Evolutionary conservation across 352 stramenopile genomes (phyloP).

Genomic region (Blastocystis hominis): DNA sequence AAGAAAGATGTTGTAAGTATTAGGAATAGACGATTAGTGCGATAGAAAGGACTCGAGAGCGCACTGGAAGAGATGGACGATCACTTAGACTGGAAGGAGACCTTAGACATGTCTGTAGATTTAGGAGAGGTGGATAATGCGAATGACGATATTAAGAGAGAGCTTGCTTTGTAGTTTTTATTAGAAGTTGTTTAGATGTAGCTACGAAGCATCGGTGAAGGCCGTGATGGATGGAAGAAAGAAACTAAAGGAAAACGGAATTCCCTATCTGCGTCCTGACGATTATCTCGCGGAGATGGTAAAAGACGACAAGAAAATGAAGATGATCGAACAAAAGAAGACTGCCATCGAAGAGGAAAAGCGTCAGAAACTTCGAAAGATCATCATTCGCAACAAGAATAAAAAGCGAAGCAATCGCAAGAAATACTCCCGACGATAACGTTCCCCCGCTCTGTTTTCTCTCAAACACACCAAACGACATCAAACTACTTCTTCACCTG

Average conservation of each 20-base stretch:
- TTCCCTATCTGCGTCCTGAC: constrained; percentile 48
- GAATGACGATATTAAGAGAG: constrained; percentile 56
- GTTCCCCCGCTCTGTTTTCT: neutral
- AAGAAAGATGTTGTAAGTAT: constrained; percentile 24
- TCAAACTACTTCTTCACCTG: neutral
- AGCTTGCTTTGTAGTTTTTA: constrained; percentile 30
- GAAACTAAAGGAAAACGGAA: constrained; percentile 43
- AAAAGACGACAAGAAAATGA: constrained; percentile 53
- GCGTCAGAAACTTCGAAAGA: constrained; percentile 38
- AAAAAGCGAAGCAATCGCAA: constrained; percentile 54
- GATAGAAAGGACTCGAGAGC: constrained; percentile 20
- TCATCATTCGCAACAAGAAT: constrained; percentile 57
- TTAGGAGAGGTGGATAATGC: constrained; percentile 25
- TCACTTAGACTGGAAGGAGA: constrained; percentile 43
- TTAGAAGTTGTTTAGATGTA: neutral
- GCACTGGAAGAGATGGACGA: neutral
- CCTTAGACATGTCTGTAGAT: constrained; percentile 45
- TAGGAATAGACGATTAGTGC: neutral
- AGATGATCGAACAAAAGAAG: constrained; percentile 48
- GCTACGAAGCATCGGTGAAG: constrained; percentile 52
- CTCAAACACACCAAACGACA: neutral
- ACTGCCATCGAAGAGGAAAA: constrained; percentile 48
- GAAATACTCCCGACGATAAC: constrained; percentile 41
- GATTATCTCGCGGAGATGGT: constrained; percentile 56
- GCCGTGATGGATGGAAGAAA: constrained; percentile 37